These are phyloP conservation scores for Alternaria gansuensis DNA, from an alignment of 2,329 filamentous ascomycete genomes.

Conservation along the genomic window DNA sequence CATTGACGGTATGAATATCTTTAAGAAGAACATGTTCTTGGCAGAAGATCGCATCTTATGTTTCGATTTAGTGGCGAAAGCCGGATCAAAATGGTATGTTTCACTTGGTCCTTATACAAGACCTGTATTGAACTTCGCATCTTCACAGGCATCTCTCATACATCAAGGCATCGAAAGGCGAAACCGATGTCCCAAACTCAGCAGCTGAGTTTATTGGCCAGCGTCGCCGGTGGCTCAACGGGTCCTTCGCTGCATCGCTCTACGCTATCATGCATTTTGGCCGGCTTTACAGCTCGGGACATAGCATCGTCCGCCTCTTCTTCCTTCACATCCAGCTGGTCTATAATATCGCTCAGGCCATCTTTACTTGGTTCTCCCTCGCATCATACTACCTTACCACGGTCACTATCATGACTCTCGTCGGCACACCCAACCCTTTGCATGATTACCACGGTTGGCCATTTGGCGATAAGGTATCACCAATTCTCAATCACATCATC, in stretches of 20 bases:
- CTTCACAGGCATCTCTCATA: constrained; percentile 59
- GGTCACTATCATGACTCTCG: constrained; percentile 97
- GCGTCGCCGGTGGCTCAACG: constrained; percentile 98
- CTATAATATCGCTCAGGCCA: constrained; percentile 89
- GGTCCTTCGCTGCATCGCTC: constrained; percentile 95
- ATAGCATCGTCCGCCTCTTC: constrained; percentile 98
- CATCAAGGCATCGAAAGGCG: constrained; percentile 98
- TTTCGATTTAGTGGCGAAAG: constrained; percentile 98
- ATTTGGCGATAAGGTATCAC: constrained; percentile 86
- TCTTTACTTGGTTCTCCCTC: constrained; percentile 81
- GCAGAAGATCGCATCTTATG: constrained; percentile 99
- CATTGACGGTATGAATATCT: constrained; percentile 99
- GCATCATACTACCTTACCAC: constrained; percentile 98
- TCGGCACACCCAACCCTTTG: constrained; percentile 63
- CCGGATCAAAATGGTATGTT: constrained; percentile 98
- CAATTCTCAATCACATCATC: constrained; percentile 88
- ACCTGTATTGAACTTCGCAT: background rate
- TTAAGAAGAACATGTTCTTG: constrained; percentile 99
- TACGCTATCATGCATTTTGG: constrained; percentile 99
- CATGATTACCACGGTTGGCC: constrained; percentile 72
- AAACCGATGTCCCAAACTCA: constrained; percentile 97
- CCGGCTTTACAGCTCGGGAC: constrained; percentile 97
- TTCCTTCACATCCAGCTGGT: constrained; percentile 96
- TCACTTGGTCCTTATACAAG: constrained; percentile 56
- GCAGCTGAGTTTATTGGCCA: constrained; percentile 97